These are phyloP conservation scores for Russula griseocarnosa DNA, from an alignment of 768 basidiomycete species.

Conservation along the genomic window DNA sequence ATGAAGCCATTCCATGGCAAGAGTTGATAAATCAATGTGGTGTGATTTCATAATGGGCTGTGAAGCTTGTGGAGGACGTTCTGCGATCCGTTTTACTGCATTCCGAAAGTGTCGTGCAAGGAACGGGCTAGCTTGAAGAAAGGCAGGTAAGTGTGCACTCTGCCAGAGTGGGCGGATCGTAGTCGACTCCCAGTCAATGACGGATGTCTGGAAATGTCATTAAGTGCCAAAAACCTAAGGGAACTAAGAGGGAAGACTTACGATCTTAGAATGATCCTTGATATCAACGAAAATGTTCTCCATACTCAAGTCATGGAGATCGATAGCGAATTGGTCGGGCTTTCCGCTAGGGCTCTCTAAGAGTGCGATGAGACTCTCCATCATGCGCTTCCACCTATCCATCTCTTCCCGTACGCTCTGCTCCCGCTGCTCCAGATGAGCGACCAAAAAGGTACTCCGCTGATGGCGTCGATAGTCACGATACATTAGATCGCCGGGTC, in stretches of 20 bases:
- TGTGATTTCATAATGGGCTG: constrained; percentile 31
- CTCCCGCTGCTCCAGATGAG: constrained; percentile 63
- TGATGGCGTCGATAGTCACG: constrained; percentile 80
- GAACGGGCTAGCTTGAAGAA: constrained; percentile 75
- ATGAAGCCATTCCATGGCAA: constrained; percentile 69
- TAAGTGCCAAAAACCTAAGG: constrained; percentile 10
- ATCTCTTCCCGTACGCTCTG: constrained; percentile 64
- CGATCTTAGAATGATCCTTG: constrained; percentile 62
- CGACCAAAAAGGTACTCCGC: constrained; percentile 70
- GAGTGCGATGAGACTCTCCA: constrained; percentile 51
- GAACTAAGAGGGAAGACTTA: constrained; percentile 40
- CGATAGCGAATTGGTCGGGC: constrained; percentile 68
- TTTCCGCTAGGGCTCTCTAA: constrained; percentile 33
- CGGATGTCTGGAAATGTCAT: constrained; percentile 55
- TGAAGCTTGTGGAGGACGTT: constrained; percentile 23
- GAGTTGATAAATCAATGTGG: constrained; percentile 38
- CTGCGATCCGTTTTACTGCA: constrained; percentile 50
- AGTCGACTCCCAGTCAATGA: constrained; percentile 92
- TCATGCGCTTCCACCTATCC: constrained; percentile 62
- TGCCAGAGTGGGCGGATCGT: constrained; percentile 83
- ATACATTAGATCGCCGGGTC: constrained; percentile 75
- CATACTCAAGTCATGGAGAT: constrained; percentile 81
- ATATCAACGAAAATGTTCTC: constrained; percentile 83
- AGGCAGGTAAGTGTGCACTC: constrained; percentile 75
- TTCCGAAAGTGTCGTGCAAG: constrained; percentile 66